Percentiles rank a stretch among this genome's conserved stretches.
Conservation (phyloP, 2,329 filamentous ascomycete genomes). For the Coleophoma crateriformis region DNA sequence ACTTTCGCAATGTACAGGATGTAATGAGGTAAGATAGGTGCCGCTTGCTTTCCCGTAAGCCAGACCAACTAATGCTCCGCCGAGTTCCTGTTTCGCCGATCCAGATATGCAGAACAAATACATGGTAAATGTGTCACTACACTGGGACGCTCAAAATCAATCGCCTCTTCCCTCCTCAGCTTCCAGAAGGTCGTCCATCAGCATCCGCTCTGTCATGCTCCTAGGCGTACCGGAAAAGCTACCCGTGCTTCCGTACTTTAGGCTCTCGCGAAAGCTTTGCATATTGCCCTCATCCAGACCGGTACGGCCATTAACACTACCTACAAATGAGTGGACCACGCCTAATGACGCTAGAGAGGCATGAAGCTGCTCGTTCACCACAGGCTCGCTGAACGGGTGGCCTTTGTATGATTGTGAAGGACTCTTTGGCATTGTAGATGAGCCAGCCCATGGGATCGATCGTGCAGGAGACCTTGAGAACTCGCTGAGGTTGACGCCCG, state of each 20-base stretch:
- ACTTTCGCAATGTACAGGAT: too few species aligned
- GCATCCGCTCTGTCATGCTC: constrained; percentile 25
- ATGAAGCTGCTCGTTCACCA: constrained; percentile 44
- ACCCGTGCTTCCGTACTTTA: constrained; percentile 8
- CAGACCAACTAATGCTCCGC: too few species aligned
- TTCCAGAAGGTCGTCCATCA: constrained; percentile 23
- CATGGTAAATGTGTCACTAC: too few species aligned
- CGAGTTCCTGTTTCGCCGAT: too few species aligned
- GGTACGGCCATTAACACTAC: constrained; percentile 33
- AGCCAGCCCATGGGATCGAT: neutral
- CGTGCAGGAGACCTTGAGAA: constrained; percentile 8
- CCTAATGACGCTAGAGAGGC: constrained; percentile 42
- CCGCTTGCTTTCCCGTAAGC: too few species aligned
- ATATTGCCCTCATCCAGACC: constrained; percentile 23
- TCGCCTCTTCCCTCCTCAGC: constrained; percentile 2
- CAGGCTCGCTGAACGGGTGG: constrained; percentile 42
- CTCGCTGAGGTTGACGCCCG: constrained; percentile 1
- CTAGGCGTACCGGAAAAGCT: constrained; percentile 18
- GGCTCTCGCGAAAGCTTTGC: constrained; percentile 15
- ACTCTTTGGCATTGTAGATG: neutral
- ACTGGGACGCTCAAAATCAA: neutral
- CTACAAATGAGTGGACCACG: constrained; percentile 44
- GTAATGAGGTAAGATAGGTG: too few species aligned
- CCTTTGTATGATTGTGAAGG: constrained; percentile 41
- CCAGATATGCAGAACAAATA: too few species aligned